These are phyloP conservation scores for Dactylellina drechsleri DNA, from an alignment of 2,329 filamentous ascomycete genomes.

Conservation along the genomic window DNA sequence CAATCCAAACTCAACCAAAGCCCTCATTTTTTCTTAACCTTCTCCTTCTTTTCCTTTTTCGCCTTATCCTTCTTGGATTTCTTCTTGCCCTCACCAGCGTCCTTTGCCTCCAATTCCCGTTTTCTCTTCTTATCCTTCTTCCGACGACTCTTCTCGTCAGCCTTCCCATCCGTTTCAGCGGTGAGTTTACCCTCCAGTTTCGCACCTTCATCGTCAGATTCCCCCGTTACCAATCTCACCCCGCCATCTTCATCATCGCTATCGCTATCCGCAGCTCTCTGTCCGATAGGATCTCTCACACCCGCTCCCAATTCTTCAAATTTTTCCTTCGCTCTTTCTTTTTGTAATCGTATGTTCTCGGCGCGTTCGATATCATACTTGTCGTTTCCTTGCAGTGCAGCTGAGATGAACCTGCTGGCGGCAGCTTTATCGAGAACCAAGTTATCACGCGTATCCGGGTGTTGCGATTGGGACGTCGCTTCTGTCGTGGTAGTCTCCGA, in stretches of 20 bases:
- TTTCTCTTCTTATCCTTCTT: slow-evolving; percentile 59
- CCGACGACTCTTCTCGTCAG: slow-evolving; percentile 55
- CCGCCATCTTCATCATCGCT: slow-evolving; percentile 35
- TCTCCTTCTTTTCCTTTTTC: slow-evolving; percentile 34
- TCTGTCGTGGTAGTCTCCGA: slow-evolving; percentile 76
- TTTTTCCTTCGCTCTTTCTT: slow-evolving; percentile 65
- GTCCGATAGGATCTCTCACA: slow-evolving; percentile 48
- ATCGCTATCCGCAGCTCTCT: slow-evolving; percentile 24
- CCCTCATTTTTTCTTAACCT: slow-evolving; percentile 38
- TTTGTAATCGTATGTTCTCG: slow-evolving; percentile 66
- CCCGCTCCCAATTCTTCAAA: slow-evolving; percentile 63
- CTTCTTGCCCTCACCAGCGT: slow-evolving; percentile 57
- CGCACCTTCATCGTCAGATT: slow-evolving; percentile 36
- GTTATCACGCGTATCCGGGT: slow-evolving; percentile 36
- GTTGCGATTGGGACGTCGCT: slow-evolving; percentile 65
- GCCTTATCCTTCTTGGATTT: slow-evolving; percentile 57
- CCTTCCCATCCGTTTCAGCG: slow-evolving; percentile 55
- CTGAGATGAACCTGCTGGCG: slow-evolving; percentile 71
- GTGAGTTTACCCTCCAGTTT: slow-evolving; percentile 39
- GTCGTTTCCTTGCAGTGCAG: slow-evolving; percentile 72
- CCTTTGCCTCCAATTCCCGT: slow-evolving; percentile 57
- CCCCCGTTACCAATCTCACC: slow-evolving; percentile 33
- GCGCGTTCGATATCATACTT: slow-evolving; percentile 66
- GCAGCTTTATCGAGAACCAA: slow-evolving; percentile 57
- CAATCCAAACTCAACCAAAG: slow-evolving; percentile 5